These are phyloP conservation scores for Grigorovia transvaalensis DNA, from an alignment of 805 yeast species.

Conservation along the genomic window DNA sequence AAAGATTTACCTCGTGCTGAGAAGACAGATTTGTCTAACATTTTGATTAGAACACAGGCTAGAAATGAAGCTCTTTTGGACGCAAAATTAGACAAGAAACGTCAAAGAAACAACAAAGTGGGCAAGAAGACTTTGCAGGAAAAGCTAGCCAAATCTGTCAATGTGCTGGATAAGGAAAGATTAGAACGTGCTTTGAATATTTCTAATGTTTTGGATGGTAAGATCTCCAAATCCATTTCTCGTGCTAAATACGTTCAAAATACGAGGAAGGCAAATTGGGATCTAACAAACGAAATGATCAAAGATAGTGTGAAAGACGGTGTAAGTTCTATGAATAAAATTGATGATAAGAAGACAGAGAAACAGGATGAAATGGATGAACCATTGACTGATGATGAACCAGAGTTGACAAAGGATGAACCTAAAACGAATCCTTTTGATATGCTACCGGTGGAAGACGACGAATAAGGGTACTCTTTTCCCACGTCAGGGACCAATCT, in stretches of 20 bases:
- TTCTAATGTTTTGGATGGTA: conserved; percentile 46
- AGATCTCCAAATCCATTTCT: conserved; percentile 53
- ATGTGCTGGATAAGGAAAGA: conserved; percentile 29
- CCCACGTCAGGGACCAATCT: too few relatives aligned
- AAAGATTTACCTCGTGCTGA: conserved; percentile 47
- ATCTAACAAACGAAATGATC: conserved; percentile 45
- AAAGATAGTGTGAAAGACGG: conserved; percentile 20
- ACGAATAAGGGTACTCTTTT: conserved; percentile 7
- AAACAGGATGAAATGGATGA: conserved; percentile 14
- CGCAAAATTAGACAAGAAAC: conserved; percentile 41
- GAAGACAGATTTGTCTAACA: conserved; percentile 47
- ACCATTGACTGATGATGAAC: conserved; percentile 1
- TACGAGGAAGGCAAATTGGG: conserved; percentile 67
- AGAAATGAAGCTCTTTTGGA: conserved; percentile 55
- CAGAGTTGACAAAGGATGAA: neutral
- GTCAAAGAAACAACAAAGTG: conserved; percentile 16
- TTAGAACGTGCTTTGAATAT: conserved; percentile 41
- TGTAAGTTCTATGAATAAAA: neutral
- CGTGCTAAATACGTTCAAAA: conserved; percentile 53
- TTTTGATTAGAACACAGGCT: conserved; percentile 55
- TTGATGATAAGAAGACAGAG: conserved; percentile 2
- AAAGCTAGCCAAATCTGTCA: conserved; percentile 17
- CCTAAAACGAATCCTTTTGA: conserved; percentile 20
- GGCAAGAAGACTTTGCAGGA: conserved; percentile 17
- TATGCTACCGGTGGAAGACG: conserved; percentile 26